Evolutionary conservation across 2,329 filamentous ascomycete genomes (phyloP).

Genomic region (Colletotrichum paranaense): DNA sequence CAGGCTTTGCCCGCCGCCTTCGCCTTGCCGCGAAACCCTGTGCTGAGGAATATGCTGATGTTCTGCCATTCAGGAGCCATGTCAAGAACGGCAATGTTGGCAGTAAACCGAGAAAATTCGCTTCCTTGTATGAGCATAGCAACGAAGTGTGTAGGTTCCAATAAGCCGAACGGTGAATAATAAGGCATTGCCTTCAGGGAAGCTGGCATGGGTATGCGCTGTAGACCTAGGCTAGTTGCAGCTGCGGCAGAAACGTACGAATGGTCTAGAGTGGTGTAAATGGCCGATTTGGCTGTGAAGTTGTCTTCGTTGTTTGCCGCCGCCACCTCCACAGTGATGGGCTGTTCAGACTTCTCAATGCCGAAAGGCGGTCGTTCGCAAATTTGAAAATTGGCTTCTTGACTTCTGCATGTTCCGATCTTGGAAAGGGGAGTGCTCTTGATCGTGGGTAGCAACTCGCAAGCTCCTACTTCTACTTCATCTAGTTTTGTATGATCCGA

Average conservation of each 20-base stretch:
- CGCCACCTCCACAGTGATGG: not conserved
- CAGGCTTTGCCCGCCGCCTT: not conserved
- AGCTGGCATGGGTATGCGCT: not conserved
- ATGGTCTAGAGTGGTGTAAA: not conserved
- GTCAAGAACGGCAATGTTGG: not conserved
- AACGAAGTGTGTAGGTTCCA: not conserved
- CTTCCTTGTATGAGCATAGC: not conserved
- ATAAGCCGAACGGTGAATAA: not conserved
- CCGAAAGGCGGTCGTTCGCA: not conserved
- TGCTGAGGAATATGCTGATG: not conserved
- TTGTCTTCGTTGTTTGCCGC: not conserved
- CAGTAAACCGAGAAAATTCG: not conserved
- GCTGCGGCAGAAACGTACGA: not conserved
- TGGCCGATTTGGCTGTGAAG: not conserved
- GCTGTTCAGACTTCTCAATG: not conserved
- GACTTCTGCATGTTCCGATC: not conserved
- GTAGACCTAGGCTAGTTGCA: not conserved
- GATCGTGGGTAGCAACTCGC: not conserved
- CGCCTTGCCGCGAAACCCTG: not conserved
- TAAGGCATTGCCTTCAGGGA: not conserved
- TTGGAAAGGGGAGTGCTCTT: not conserved
- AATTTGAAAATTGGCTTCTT: not conserved
- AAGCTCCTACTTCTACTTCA: not conserved
- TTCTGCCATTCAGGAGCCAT: not conserved
- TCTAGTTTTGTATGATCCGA: no score